Evolutionary conservation across 2,329 filamentous ascomycete species (phyloP).

Genomic region (Neurospora sp.): DNA sequence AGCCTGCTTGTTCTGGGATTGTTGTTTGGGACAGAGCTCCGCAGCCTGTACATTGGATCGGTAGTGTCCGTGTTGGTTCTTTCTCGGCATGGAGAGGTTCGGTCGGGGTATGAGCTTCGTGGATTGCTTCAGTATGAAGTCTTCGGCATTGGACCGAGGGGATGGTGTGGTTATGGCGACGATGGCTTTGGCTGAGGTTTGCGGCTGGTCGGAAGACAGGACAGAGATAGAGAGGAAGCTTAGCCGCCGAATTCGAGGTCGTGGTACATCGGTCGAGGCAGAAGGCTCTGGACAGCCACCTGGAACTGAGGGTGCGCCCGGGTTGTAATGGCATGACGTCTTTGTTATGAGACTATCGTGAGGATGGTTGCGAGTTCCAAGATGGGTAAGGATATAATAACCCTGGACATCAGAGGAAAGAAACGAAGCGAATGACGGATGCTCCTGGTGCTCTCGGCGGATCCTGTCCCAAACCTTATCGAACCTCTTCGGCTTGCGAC

Average conservation of each 20-base stretch:
- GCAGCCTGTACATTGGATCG: constrained; percentile 52
- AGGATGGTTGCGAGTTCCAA: neutral
- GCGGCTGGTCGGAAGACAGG: constrained; percentile 15
- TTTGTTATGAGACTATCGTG: neutral
- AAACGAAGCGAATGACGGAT: neutral
- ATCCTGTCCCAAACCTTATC: neutral
- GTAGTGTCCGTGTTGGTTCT: constrained; percentile 27
- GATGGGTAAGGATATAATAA: neutral
- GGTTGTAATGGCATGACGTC: constrained; percentile 12
- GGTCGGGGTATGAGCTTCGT: neutral
- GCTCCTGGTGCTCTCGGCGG: neutral
- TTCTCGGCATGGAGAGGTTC: neutral
- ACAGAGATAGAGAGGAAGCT: constrained; percentile 19
- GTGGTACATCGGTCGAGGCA: constrained; percentile 12
- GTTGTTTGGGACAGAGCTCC: constrained; percentile 52
- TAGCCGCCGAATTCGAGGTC: constrained; percentile 4
- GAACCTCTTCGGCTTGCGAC: neutral
- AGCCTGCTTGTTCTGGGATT: constrained; percentile 44
- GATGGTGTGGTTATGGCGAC: neutral
- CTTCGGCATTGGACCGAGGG: constrained; percentile 7
- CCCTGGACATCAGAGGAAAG: neutral
- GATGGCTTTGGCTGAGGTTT: neutral
- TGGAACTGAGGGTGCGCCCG: constrained; percentile 11
- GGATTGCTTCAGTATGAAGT: constrained; percentile 5
- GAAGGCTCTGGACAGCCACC: constrained; percentile 17